Base-by-base conservation (phyloP, 176 grass and related monocot genomes). In the Hyparrhenia diplandra region DNA sequence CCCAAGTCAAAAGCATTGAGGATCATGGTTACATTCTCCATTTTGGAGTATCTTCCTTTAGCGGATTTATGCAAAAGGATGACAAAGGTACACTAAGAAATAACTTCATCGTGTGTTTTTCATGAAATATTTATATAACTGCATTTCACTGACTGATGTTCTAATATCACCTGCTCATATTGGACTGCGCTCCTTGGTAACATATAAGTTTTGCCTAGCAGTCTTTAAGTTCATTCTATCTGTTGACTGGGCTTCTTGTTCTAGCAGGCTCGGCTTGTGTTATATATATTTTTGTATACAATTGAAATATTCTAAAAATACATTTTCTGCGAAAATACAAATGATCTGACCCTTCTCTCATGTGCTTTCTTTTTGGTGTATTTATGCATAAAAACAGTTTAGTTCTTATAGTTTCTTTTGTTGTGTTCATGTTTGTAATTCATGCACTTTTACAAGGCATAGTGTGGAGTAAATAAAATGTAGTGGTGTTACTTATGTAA, bases 1-100 rank as follows among this genome's bases (percentile, higher is more conserved):
- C 92, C 57, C 95, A 98, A 89, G 90, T 98, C 62, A 94, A 94
- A 88, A 98, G 92, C 65, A 23, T 93, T 17, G 95, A 98, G 88
- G 95, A 94, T 77, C 95, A 95, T 84, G 95, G 95, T 83, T 98
- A 94, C 78, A 93, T 98, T 94, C 92, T 98, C 85, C 86, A 89
- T 83, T 98, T 98, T 23, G 95, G 95, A 82, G 89, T 88, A 54
- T 84, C 92, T 30, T 66, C 85, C 61, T 94, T 98, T 81, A 94
- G 78, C 85, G 95, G 95, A 69, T 98, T 98, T 87, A 88, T 98
- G 92, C 95, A 80, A 76, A 98, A 81, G 74, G 42, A 63, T 84
- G 75, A 85, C 60, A 79, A 75, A 89, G 92, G 92, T 94, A 91
- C 29, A 64, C 25, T 71, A 51, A 37, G 8, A 13, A 59, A 42